Conservation (phyloP, 768 basidiomycete species). For the Candolleomyces eurysporus region DNA sequence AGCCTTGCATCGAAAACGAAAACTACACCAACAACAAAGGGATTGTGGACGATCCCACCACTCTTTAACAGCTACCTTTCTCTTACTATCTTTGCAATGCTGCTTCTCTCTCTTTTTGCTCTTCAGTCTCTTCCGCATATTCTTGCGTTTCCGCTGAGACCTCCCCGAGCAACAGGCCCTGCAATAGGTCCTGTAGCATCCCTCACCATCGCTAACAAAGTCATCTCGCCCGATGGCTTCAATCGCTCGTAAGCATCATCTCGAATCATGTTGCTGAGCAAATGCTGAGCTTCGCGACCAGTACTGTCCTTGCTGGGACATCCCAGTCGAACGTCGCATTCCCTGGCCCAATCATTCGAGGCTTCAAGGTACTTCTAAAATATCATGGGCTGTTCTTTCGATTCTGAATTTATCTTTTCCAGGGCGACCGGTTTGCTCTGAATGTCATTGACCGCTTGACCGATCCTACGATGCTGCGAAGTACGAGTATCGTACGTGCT, state of each 20-base stretch:
- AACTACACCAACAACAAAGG: not conserved
- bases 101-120: not conserved
- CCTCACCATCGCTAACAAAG: conserved; percentile 18
- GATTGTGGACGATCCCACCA: not conserved
- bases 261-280: not conserved
- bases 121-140: not conserved
- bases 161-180: not conserved
- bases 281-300: not conserved
- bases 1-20: not conserved
- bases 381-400: not conserved
- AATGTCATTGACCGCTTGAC: conserved; percentile 45
- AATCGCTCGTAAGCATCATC: conserved; percentile 5
- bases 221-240: conserved; percentile 22
- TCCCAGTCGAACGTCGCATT: conserved; percentile 2
- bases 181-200: conserved; percentile 13
- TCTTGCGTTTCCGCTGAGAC: not conserved
- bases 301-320: conserved; percentile 9
- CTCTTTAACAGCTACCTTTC: not conserved
- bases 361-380: conserved; percentile 19
- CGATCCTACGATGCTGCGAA: conserved; percentile 45
- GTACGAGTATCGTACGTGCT: conserved; percentile 45
- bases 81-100: not conserved
- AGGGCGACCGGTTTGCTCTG: conserved; percentile 40
- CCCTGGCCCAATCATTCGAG: conserved; percentile 24
- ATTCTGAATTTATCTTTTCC: not conserved